A percentile compares a stretch with the other conserved stretches of the same genome.
Evolutionary conservation across 225 moss, liverwort and hornwort genomes (phyloP).

Genomic region (Pleurozium schreberi): DNA sequence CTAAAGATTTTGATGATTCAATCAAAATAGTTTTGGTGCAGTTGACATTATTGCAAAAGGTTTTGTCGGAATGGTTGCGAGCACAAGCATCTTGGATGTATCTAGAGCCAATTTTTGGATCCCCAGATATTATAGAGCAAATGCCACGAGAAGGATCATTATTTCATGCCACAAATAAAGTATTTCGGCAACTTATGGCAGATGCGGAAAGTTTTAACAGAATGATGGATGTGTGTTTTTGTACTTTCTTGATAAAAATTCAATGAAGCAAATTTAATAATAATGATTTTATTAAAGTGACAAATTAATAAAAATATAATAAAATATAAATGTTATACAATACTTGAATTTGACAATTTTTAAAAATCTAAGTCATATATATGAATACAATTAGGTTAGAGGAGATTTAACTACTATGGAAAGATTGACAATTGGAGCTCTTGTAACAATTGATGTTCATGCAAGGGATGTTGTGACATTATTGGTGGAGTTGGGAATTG

Average conservation of each 20-base stretch:
- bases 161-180: slow-evolving; percentile 58
- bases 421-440: slow-evolving; percentile 65
- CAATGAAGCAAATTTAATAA: neutral
- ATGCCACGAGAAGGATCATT: slow-evolving; percentile 71
- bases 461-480: slow-evolving; percentile 75
- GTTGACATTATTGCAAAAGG: slow-evolving; percentile 39
- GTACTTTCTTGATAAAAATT: too few relatives aligned
- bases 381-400: slow-evolving; percentile 22
- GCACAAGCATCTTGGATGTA: slow-evolving; percentile 95
- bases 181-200: slow-evolving; percentile 51
- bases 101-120: slow-evolving; percentile 85
- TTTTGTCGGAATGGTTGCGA: slow-evolving; percentile 55
- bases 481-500: slow-evolving; percentile 48
- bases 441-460: slow-evolving; percentile 74
- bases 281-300: too few relatives aligned
- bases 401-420: slow-evolving; percentile 63
- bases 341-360: neutral
- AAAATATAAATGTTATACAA: neutral
- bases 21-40: neutral
- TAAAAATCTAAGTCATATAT: neutral
- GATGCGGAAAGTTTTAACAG: slow-evolving; percentile 10
- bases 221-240: slow-evolving; percentile 50
- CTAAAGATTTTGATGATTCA: neutral
- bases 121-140: slow-evolving; percentile 80
- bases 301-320: too few relatives aligned